Evolutionary conservation across 345 rosid genomes (phyloP).

Genomic region (Cardamine occulta): DNA sequence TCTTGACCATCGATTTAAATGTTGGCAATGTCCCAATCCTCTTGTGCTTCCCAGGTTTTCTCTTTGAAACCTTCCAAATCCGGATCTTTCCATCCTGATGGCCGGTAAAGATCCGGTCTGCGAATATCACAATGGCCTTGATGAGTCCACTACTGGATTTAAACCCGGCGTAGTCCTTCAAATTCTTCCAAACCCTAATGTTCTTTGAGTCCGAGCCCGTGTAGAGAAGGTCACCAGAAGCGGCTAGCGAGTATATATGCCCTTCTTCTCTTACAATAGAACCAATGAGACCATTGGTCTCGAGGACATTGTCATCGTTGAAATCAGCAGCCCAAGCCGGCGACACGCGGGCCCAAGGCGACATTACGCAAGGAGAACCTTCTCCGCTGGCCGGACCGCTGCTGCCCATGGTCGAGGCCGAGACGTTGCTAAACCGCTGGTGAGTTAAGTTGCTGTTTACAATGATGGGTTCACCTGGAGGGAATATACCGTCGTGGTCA

Average conservation of each 20-base stretch:
- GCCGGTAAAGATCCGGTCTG: slow-evolving; percentile 60
- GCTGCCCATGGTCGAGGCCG: slow-evolving; percentile 41
- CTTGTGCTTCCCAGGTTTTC: slow-evolving; percentile 47
- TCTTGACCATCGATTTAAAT: slow-evolving; percentile 54
- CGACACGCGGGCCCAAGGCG: slow-evolving; percentile 67
- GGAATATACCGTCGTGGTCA: slow-evolving; percentile 47
- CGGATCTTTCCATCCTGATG: slow-evolving; percentile 75
- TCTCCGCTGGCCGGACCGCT: slow-evolving; percentile 54
- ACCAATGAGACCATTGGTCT: slow-evolving; percentile 56
- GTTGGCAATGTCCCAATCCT: slow-evolving; percentile 60
- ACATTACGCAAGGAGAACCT: slow-evolving; percentile 57
- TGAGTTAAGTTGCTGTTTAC: slow-evolving; percentile 31
- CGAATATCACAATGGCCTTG: slow-evolving; percentile 51
- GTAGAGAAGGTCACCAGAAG: slow-evolving; percentile 62
- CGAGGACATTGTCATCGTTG: slow-evolving; percentile 36
- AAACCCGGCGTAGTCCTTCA: slow-evolving; percentile 61
- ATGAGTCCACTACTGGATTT: slow-evolving; percentile 67
- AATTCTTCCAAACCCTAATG: slow-evolving; percentile 72
- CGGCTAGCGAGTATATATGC: slow-evolving; percentile 67
- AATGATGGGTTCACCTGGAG: slow-evolving; percentile 31
- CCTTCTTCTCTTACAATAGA: slow-evolving; percentile 73
- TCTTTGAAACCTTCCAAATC: slow-evolving; percentile 59
- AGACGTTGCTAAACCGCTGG: slow-evolving; percentile 49
- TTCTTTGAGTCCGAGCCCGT: slow-evolving; percentile 78
- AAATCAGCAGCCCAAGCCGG: slow-evolving; percentile 43